A percentile compares a stretch with the other conserved stretches of the same genome.
Conservation (phyloP, 2,329 filamentous ascomycete genomes). For the Sarocladium oryzae region DNA sequence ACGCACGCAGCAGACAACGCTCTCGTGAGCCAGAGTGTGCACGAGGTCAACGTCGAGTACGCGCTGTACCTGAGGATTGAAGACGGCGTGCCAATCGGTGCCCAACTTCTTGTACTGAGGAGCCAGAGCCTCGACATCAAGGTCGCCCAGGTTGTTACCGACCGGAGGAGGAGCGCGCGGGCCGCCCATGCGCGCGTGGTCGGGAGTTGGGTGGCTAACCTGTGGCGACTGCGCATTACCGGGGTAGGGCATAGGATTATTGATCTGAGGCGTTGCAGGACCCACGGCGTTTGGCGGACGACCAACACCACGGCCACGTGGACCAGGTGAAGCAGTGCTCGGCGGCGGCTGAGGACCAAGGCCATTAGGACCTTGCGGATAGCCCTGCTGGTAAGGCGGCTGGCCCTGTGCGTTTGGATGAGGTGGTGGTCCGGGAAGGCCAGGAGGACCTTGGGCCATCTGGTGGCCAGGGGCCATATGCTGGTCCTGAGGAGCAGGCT, state of each 20-base stretch:
- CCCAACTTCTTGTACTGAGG: slow-evolving; percentile 84
- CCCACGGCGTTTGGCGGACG: slow-evolving; percentile 51
- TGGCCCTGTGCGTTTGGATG: slow-evolving; percentile 58
- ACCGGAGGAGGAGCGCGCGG: slow-evolving; percentile 43
- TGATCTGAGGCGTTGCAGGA: slow-evolving; percentile 87
- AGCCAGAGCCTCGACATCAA: slow-evolving; percentile 80
- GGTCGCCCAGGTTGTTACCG: slow-evolving; percentile 65
- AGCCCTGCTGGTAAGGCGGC: slow-evolving; percentile 57
- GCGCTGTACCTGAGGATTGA: slow-evolving; percentile 86
- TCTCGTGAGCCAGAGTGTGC: slow-evolving; percentile 88
- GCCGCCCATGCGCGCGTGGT: slow-evolving; percentile 50
- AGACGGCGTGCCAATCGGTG: slow-evolving; percentile 92
- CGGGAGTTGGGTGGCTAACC: slow-evolving; percentile 76
- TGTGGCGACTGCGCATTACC: slow-evolving; percentile 79
- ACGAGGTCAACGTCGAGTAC: slow-evolving; percentile 89
- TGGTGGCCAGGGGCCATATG: slow-evolving; percentile 42
- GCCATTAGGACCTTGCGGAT: slow-evolving; percentile 57
- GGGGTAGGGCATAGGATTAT: slow-evolving; percentile 78
- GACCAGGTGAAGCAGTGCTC: slow-evolving; percentile 80
- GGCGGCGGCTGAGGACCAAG: slow-evolving; percentile 80
- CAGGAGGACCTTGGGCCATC: slow-evolving; percentile 71
- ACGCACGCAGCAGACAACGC: slow-evolving; percentile 94
- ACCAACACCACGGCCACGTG: slow-evolving; percentile 57
- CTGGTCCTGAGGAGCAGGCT: slow-evolving; percentile 54
- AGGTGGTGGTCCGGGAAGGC: slow-evolving; percentile 50